These are phyloP conservation scores for Blastobotrys americana DNA, from an alignment of 805 yeast genomes.

Conservation along the genomic window DNA sequence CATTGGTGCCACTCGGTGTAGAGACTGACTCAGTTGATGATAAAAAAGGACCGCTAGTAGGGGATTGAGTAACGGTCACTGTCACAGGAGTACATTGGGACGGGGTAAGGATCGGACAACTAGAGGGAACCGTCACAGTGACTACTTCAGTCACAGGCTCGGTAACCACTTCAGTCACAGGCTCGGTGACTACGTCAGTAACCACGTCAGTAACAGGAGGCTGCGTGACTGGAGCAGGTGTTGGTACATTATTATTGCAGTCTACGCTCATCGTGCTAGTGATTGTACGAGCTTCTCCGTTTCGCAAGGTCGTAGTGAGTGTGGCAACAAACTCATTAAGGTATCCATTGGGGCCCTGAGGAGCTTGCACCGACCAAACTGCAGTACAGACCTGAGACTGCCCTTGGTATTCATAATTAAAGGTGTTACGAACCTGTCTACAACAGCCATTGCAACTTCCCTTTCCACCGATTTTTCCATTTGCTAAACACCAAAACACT, in stretches of 20 bases:
- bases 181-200: too few species aligned
- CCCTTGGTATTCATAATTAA: neutral
- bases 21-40: slow-evolving; percentile 31
- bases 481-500: neutral
- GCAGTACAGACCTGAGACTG: neutral
- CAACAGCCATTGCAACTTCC: neutral
- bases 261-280: neutral
- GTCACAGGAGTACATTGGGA: slow-evolving; percentile 12
- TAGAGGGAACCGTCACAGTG: slow-evolving; percentile 4
- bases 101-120: slow-evolving; percentile 7
- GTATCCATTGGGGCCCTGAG: neutral
- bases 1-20: slow-evolving; percentile 30
- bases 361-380: neutral
- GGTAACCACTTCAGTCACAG: too few species aligned
- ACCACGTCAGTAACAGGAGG: slow-evolving; percentile 10
- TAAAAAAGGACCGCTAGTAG: slow-evolving; percentile 27
- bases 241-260: too few species aligned
- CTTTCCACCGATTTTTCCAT: neutral
- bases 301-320: neutral
- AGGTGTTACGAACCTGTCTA: neutral
- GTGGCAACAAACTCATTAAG: neutral
- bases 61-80: slow-evolving; percentile 13
- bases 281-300: neutral
- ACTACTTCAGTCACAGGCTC: too few species aligned
- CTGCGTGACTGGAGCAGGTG: slow-evolving; percentile 14